These are phyloP conservation scores for Phialophora macrospora DNA, from an alignment of 2,329 filamentous ascomycete genomes.

Conservation along the genomic window DNA sequence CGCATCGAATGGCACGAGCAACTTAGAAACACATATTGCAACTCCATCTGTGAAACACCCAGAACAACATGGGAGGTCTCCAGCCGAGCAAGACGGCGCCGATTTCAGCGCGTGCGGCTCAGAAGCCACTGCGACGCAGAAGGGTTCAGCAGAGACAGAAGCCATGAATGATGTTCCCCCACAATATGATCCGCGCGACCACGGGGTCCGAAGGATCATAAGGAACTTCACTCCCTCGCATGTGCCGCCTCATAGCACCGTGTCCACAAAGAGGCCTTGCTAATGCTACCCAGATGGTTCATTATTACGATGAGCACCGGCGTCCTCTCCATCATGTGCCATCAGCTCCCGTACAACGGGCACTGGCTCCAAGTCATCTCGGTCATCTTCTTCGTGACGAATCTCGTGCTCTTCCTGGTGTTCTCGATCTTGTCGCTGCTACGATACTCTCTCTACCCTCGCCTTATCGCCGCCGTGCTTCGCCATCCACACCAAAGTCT, in stretches of 20 bases:
- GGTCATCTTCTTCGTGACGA: slow-evolving; percentile 64
- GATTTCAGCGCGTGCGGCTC: background rate
- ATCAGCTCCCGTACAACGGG: slow-evolving; percentile 65
- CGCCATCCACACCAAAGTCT: slow-evolving; percentile 68
- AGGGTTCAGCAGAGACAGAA: background rate
- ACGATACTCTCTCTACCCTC: slow-evolving; percentile 67
- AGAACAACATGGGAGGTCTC: background rate
- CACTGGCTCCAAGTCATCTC: slow-evolving; percentile 63
- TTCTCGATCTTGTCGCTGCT: slow-evolving; percentile 57
- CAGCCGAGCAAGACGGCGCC: background rate
- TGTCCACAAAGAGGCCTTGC: background rate
- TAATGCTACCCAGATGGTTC: slow-evolving; percentile 51
- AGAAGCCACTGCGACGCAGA: background rate
- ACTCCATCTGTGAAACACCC: background rate
- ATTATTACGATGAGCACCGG: slow-evolving; percentile 69
- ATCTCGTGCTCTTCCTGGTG: slow-evolving; percentile 59
- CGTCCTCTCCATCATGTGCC: slow-evolving; percentile 66
- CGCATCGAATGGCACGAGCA: background rate
- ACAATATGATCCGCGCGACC: background rate
- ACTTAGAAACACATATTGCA: background rate
- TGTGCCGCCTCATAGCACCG: background rate
- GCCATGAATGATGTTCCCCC: background rate
- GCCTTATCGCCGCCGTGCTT: slow-evolving; percentile 69
- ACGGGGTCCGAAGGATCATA: slow-evolving; percentile 10
- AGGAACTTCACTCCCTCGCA: slow-evolving; percentile 16